Percentiles rank a stretch among this genome's conserved stretches.
Conservation (phyloP, 1,139 yeast species). For the Wickerhamiella pararugosa region DNA sequence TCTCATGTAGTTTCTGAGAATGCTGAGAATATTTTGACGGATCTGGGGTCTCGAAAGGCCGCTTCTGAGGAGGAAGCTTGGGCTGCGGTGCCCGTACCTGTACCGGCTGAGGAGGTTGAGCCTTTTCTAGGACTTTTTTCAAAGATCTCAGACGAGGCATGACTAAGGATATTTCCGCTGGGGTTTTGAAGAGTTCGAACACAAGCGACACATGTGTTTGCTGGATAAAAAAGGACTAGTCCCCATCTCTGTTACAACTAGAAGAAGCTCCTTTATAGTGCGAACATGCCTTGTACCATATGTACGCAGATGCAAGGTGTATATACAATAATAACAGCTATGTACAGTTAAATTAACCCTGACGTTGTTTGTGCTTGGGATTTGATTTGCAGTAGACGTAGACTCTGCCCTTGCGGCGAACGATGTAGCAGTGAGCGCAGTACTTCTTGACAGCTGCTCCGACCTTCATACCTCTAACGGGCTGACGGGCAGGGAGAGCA, state of each 20-base stretch:
- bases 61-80: conserved; percentile 10
- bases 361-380: conserved; percentile 94
- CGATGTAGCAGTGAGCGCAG: conserved; percentile 84
- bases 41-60: conserved; percentile 9
- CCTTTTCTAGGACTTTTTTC: conserved; percentile 14
- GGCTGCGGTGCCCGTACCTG: background rate
- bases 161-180: background rate
- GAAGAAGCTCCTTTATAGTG: background rate
- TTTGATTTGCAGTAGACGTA: conserved; percentile 86
- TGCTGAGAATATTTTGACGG: conserved; percentile 14
- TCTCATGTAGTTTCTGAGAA: conserved; percentile 32
- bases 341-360: conserved; percentile 39
- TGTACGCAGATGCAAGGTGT: background rate
- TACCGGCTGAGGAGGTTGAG: conserved; percentile 15
- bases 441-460: conserved; percentile 81
- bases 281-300: background rate
- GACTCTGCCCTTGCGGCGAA: conserved; percentile 86
- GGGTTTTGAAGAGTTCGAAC: too few species aligned
- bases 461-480: conserved; percentile 45
- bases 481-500: too few species aligned
- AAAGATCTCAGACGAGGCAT: conserved; percentile 15
- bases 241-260: too few species aligned
- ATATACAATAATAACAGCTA: conserved; percentile 1
- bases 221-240: background rate
- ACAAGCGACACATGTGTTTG: background rate